A percentile compares a stretch with the other conserved stretches of the same genome.
Evolutionary conservation across 202 grass and related monocot species (phyloP).

Genomic region (Digitaria exilis): DNA sequence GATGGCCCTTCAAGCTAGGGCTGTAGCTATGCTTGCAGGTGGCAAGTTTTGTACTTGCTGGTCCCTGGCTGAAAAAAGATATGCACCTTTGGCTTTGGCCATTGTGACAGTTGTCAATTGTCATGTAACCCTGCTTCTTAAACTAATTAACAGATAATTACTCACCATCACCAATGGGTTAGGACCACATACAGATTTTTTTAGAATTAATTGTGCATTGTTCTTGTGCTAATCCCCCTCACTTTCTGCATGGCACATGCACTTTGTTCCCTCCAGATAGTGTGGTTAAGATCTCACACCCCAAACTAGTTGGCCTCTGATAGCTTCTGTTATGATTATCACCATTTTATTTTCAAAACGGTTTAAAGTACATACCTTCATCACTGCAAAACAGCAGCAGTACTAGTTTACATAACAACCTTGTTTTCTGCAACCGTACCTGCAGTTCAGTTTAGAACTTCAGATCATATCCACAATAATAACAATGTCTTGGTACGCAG

Average conservation of each 20-base stretch:
- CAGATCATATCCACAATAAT: not conserved
- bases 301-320: slow-evolving; percentile 35
- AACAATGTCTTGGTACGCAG: not conserved
- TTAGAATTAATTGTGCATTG: slow-evolving; percentile 23
- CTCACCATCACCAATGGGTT: slow-evolving; percentile 51
- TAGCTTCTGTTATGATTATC: slow-evolving; percentile 18
- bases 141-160: slow-evolving; percentile 36
- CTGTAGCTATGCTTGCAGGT: slow-evolving; percentile 42
- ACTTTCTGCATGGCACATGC: slow-evolving; percentile 68
- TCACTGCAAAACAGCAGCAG: not conserved
- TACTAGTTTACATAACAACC: slow-evolving; percentile 16
- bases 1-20: slow-evolving; percentile 63
- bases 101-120: slow-evolving; percentile 55
- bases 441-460: no score
- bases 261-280: slow-evolving; percentile 52
- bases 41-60: slow-evolving; percentile 41
- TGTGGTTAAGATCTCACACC: slow-evolving; percentile 28
- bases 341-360: not conserved
- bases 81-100: slow-evolving; percentile 12
- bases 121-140: slow-evolving; percentile 33
- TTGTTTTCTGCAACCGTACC: slow-evolving; percentile 9
- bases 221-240: slow-evolving; percentile 47
- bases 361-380: not conserved
- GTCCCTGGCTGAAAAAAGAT: slow-evolving; percentile 51
- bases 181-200: slow-evolving; percentile 54